Percentiles rank a stretch among this genome's conserved stretches.
phyloP scores from a whole-genome alignment of 139 green algal genomes.

The Coelastrella sp. region DNA sequence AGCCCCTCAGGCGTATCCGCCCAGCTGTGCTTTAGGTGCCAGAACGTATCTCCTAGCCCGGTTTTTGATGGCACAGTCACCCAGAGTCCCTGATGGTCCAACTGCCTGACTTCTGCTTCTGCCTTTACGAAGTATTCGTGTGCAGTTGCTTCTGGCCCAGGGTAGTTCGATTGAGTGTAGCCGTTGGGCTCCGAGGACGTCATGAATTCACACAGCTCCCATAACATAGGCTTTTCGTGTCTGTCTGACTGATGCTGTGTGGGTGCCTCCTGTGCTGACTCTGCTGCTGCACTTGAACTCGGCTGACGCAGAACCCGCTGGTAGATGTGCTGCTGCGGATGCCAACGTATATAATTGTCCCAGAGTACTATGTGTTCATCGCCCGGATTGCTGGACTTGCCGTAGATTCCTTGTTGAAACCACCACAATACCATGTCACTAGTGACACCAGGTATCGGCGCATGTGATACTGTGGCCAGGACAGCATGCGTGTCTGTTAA shows the following conservation, averaged over 20 bases:
- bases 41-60: constrained; percentile 5
- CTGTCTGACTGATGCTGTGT: background rate
- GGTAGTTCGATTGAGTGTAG: constrained; percentile 21
- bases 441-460: background rate
- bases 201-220: constrained; percentile 26
- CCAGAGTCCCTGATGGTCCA: background rate
- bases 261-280: background rate
- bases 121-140: background rate
- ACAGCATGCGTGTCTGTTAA: constrained; percentile 5
- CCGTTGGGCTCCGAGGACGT: background rate
- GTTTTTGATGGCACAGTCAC: background rate
- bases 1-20: background rate
- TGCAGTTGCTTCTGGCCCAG: background rate
- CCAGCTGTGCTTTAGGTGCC: constrained; percentile 27
- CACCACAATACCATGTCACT: constrained; percentile 17
- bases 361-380: background rate
- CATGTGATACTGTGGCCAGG: constrained; percentile 4
- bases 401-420: background rate
- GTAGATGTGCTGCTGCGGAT: constrained; percentile 15
- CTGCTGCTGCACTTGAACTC: constrained; percentile 7
- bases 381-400: background rate
- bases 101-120: background rate
- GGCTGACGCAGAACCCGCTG: background rate
- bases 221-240: background rate
- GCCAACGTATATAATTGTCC: constrained; percentile 18